Base-by-base conservation (phyloP, 2,329 filamentous ascomycete genomes). In the Fusarium falciforme region DNA sequence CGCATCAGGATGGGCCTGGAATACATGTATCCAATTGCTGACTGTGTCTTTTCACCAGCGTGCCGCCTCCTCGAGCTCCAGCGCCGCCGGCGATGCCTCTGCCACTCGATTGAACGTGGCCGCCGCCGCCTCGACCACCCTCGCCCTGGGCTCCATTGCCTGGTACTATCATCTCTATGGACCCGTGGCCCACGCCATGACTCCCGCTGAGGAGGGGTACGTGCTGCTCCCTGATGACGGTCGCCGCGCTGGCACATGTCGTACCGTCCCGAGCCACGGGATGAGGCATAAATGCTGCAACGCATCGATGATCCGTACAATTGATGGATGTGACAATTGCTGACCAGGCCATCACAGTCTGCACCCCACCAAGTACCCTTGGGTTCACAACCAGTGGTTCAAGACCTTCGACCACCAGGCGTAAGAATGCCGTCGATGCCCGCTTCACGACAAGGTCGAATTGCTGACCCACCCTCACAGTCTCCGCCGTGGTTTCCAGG, bases 141-240 rank as follows among this genome's bases (percentile, higher is more conserved):
- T 95, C 82, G 94, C 96, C 80, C 88, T 94, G 85, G 95, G 95
- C 80, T 96, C 96, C 78, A 92, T 96, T 81, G 95, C 94, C 79
- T 98, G 95, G 95, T 98, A 98, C 88, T 97, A 96, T 85, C 94
- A 98, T 86, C 92, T 97, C 79, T 98, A 97, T 86, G 96, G 95
- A 81, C 91, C 94, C 80, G 92, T 93, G 80, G 93, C 94, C 73
- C 91, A 94, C 85, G 96, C 96, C 79, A 93, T 93, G 92, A 95
- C 96, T 79, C 95, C 94, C 75, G 93, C 93, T 82, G 96, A 99
- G 89, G 96, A 99, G 91, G 96, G 96, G 96, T 99, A 89, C 92
- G 96, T 93, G 61, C 64, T 60, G 58, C 58, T 42, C 60, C 59
- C 14, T 49, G 47, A 63, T 63, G 22, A 55, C 66, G 72, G 71